Evolutionary conservation across 2,329 filamentous ascomycete species (phyloP).

Genomic region (Microsporum canis): DNA sequence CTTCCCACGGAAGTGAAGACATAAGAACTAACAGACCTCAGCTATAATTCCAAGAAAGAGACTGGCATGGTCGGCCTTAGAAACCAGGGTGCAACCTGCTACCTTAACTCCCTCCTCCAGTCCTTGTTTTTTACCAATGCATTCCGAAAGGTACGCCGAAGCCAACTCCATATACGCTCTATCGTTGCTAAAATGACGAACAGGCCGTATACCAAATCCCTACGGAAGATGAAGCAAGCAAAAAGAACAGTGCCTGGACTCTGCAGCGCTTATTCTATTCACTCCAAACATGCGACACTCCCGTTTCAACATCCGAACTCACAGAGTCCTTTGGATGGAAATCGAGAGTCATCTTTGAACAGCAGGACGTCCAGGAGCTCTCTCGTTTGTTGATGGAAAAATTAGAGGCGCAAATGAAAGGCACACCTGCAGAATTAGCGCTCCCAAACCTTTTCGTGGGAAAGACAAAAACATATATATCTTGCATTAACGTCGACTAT

Average conservation of each 20-base stretch:
- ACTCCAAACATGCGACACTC: slow-evolving; percentile 70
- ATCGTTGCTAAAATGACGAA: slow-evolving; percentile 4
- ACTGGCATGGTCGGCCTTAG: slow-evolving; percentile 93
- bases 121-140: slow-evolving; percentile 81
- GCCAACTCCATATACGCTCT: background rate
- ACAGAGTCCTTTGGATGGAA: slow-evolving; percentile 98
- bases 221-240: slow-evolving; percentile 62
- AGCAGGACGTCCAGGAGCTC: slow-evolving; percentile 95
- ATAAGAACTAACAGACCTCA: slow-evolving; percentile 34
- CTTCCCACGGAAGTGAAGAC: background rate
- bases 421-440: slow-evolving; percentile 78
- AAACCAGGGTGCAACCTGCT: slow-evolving; percentile 91
- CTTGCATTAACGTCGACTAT: slow-evolving; percentile 96
- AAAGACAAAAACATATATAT: slow-evolving; percentile 97
- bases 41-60: slow-evolving; percentile 97
- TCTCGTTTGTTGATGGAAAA: slow-evolving; percentile 95
- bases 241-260: slow-evolving; percentile 82
- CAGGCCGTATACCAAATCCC: slow-evolving; percentile 95
- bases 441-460: slow-evolving; percentile 87
- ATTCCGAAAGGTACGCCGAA: slow-evolving; percentile 64
- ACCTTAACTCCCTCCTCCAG: slow-evolving; percentile 73
- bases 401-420: slow-evolving; percentile 97
- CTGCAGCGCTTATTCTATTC: slow-evolving; percentile 91
- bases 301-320: slow-evolving; percentile 83
- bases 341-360: slow-evolving; percentile 92